Percentiles rank a stretch among this genome's conserved stretches.
Conservation (phyloP, 2,329 filamentous ascomycete genomes). For the Aureobasidium mangrovei region DNA sequence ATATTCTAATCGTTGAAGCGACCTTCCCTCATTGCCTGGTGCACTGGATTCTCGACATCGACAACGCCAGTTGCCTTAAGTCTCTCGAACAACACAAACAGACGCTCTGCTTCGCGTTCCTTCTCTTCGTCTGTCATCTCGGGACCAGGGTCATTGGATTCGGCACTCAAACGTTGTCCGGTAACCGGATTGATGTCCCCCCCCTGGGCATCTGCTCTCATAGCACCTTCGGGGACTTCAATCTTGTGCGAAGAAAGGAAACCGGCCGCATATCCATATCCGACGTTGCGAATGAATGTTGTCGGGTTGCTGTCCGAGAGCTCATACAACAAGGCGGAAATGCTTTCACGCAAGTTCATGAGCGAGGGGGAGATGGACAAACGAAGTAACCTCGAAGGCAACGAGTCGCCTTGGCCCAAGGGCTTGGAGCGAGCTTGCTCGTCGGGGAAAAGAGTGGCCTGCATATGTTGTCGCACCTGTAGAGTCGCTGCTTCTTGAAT, state of each 20-base stretch:
- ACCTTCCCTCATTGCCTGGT: conserved; percentile 59
- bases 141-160: conserved; percentile 43
- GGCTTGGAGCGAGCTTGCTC: conserved; percentile 66
- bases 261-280: conserved; percentile 87
- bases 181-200: conserved; percentile 69
- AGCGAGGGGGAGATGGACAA: conserved; percentile 66
- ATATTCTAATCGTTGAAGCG: conserved; percentile 52
- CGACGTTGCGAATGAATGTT: conserved; percentile 81
- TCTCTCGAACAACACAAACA: conserved; percentile 84
- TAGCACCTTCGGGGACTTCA: conserved; percentile 58
- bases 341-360: conserved; percentile 62
- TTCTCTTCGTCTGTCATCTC: conserved; percentile 92
- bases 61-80: conserved; percentile 68
- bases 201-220: conserved; percentile 44
- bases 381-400: conserved; percentile 68
- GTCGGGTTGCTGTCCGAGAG: conserved; percentile 72
- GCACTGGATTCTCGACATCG: conserved; percentile 69
- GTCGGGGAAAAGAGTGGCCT: conserved; percentile 62
- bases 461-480: conserved; percentile 53
- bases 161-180: conserved; percentile 53
- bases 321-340: conserved; percentile 76
- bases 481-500: conserved; percentile 62
- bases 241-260: conserved; percentile 82
- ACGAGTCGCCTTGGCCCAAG: conserved; percentile 63
- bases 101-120: conserved; percentile 76